A percentile compares a stretch with the other conserved stretches of the same genome.
These are phyloP conservation scores for Pythium monospermum DNA, from an alignment of 352 stramenopile genomes.

Conservation along the genomic window DNA sequence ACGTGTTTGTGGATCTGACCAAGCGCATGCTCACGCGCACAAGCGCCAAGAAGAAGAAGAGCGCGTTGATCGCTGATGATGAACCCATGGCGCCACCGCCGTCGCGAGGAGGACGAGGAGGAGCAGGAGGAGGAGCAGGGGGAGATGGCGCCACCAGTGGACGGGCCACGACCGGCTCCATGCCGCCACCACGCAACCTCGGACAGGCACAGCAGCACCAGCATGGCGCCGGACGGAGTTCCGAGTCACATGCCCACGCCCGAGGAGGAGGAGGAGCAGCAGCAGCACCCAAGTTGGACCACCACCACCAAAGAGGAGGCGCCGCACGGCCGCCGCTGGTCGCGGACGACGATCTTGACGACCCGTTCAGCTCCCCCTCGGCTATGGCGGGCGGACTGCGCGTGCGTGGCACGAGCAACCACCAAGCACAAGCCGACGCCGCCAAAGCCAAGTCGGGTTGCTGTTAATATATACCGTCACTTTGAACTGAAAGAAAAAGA, in stretches of 20 bases:
- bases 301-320: neutral
- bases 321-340: slow-evolving; percentile 8
- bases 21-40: slow-evolving; percentile 74
- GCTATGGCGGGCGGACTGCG: slow-evolving; percentile 19
- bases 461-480: slow-evolving; percentile 14
- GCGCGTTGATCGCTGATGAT: slow-evolving; percentile 74
- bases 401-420: slow-evolving; percentile 21
- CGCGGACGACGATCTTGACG: slow-evolving; percentile 16
- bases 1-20: slow-evolving; percentile 88
- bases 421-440: slow-evolving; percentile 21
- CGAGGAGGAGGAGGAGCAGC: slow-evolving; percentile 1
- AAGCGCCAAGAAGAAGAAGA: slow-evolving; percentile 72
- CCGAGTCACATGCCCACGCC: slow-evolving; percentile 10
- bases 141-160: neutral
- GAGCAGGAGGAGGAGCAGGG: no score
- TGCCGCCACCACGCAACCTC: neutral
- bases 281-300: neutral
- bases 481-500: slow-evolving; percentile 36
- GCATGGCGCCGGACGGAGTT: slow-evolving; percentile 5
- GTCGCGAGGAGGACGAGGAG: no score
- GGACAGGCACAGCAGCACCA: neutral
- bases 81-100: slow-evolving; percentile 37
- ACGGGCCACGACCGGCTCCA: slow-evolving; percentile 7
- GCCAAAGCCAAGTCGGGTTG: slow-evolving; percentile 27
- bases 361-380: slow-evolving; percentile 18